Conservation (phyloP, 108 stramenopile species). For the Skeletonema menzelii region DNA sequence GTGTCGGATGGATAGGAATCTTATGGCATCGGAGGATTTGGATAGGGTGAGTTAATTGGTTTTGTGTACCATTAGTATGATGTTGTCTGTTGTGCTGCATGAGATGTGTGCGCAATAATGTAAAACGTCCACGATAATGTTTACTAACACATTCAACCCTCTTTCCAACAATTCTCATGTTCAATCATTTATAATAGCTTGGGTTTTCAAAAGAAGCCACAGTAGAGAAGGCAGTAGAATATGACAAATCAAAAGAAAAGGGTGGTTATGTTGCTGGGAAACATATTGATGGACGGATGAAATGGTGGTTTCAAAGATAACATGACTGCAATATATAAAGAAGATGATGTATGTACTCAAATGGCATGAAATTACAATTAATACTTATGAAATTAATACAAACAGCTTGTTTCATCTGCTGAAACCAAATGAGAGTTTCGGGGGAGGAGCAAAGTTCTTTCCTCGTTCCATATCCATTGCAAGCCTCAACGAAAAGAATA, state of each 20-base stretch:
- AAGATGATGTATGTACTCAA: background rate
- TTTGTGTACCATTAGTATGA: background rate
- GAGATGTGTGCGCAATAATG: background rate
- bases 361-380: background rate
- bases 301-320: constrained; percentile 77
- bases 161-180: background rate
- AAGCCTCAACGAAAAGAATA: constrained; percentile 49
- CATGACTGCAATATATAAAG: background rate
- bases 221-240: constrained; percentile 70
- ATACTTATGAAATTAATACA: background rate
- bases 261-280: constrained; percentile 86
- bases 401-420: no score
- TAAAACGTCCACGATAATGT: background rate
- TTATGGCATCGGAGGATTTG: constrained; percentile 86
- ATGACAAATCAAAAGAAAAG: constrained; percentile 83
- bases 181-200: constrained; percentile 31
- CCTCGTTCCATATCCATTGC: constrained; percentile 51
- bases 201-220: constrained; percentile 67
- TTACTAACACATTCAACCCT: background rate
- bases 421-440: constrained; percentile 67
- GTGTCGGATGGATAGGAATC: constrained; percentile 84
- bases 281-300: constrained; percentile 70
- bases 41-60: constrained; percentile 51
- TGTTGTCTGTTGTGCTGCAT: background rate
- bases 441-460: constrained; percentile 64